Conservation (phyloP, 164 flowering plant species). For the Sedum album region DNA sequence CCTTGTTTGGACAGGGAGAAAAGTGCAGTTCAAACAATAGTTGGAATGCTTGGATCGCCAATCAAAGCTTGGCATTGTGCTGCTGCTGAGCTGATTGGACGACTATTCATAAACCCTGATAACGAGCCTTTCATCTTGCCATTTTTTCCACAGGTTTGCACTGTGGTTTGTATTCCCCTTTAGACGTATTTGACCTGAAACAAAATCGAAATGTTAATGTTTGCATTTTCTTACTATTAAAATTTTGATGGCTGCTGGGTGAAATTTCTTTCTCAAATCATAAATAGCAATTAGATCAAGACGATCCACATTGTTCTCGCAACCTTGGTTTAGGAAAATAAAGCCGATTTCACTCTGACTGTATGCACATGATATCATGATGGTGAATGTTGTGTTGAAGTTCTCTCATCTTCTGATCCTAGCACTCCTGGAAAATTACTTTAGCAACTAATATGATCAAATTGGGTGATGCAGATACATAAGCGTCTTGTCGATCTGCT, state of each 20-base stretch:
- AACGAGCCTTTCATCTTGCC: constrained; percentile 87
- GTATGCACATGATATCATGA: neutral
- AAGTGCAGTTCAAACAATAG: constrained; percentile 82
- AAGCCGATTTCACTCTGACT: no score
- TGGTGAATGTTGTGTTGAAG: neutral
- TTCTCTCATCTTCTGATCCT: neutral
- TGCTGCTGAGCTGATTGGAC: constrained; percentile 91
- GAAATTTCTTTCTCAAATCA: neutral
- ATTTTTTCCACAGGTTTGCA: constrained; percentile 69
- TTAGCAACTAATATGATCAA: neutral
- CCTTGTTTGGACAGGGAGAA: constrained; percentile 49
- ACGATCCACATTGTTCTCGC: neutral
- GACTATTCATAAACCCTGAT: constrained; percentile 89
- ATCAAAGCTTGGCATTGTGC: constrained; percentile 95
- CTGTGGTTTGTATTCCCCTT: neutral
- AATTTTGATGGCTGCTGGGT: neutral
- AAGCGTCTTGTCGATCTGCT: constrained; percentile 82
- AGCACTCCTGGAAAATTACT: neutral
- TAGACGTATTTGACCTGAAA: neutral
- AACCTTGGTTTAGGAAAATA: neutral
- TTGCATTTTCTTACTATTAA: neutral
- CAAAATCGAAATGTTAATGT: neutral
- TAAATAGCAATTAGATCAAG: neutral
- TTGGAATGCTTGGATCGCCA: constrained; percentile 76
- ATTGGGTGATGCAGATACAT: constrained; percentile 49